Evolutionary conservation across 805 yeast genomes (phyloP).

Genomic region (Myxozyma geophila): DNA sequence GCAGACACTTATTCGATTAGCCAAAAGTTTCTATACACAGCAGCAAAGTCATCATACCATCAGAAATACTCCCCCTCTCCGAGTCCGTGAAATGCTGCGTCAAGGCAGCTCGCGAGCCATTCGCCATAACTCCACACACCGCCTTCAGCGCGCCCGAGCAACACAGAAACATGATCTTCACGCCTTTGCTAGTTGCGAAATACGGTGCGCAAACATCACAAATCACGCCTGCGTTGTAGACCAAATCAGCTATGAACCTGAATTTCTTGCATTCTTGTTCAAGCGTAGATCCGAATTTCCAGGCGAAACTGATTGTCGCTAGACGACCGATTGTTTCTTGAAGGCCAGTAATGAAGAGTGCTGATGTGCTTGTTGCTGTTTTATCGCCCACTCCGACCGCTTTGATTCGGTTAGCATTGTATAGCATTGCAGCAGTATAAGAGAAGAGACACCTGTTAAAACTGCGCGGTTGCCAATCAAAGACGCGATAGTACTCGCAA

Average conservation of each 20-base stretch:
- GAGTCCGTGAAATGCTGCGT: slow-evolving; percentile 48
- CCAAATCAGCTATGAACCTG: slow-evolving; percentile 45
- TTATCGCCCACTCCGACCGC: slow-evolving; percentile 49
- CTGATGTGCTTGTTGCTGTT: slow-evolving; percentile 46
- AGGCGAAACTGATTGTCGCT: slow-evolving; percentile 47
- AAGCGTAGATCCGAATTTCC: slow-evolving; percentile 44
- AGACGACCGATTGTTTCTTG: slow-evolving; percentile 47
- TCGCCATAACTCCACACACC: slow-evolving; percentile 47
- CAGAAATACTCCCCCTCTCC: slow-evolving; percentile 44
- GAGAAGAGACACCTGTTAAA: slow-evolving; percentile 24
- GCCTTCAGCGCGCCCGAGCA: slow-evolving; percentile 44
- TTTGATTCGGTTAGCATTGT: not conserved
- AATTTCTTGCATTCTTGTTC: slow-evolving; percentile 48
- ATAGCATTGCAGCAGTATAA: not conserved
- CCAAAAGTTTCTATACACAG: not conserved
- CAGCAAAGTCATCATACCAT: slow-evolving; percentile 32
- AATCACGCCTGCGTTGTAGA: slow-evolving; percentile 45
- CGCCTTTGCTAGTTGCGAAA: slow-evolving; percentile 37
- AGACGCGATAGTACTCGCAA: slow-evolving; percentile 44
- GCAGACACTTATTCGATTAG: slow-evolving; percentile 40
- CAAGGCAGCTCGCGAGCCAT: slow-evolving; percentile 47
- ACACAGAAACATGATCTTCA: slow-evolving; percentile 41
- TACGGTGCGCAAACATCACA: slow-evolving; percentile 46
- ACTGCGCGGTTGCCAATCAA: slow-evolving; percentile 47
- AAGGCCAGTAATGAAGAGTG: slow-evolving; percentile 46